These are phyloP conservation scores for Canavalia ensiformis DNA, from an alignment of 306 rosid species.

Conservation along the genomic window DNA sequence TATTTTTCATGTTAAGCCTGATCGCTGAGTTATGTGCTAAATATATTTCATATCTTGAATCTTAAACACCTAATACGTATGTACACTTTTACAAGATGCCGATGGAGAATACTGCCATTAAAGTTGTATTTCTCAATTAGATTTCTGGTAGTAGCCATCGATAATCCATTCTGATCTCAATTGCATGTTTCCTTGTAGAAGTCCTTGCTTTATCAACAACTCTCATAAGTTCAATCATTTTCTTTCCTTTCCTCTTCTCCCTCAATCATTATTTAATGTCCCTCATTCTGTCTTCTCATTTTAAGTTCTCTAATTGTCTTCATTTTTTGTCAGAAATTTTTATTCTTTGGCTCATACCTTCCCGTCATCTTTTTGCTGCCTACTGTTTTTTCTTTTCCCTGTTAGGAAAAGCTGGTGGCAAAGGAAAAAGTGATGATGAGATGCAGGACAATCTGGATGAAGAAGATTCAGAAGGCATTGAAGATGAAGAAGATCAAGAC, in stretches of 20 bases:
- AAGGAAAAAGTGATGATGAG: constrained; percentile 59
- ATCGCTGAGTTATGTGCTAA: not conserved
- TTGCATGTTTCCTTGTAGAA: constrained; percentile 24
- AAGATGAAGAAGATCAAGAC: constrained; percentile 53
- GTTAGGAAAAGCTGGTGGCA: constrained; percentile 59
- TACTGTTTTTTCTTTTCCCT: not conserved
- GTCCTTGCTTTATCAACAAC: not conserved
- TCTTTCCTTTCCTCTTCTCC: not conserved
- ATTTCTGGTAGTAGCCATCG: constrained; percentile 3
- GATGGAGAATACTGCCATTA: not conserved
- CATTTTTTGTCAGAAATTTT: not conserved
- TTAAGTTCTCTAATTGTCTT: not conserved
- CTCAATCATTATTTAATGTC: not conserved
- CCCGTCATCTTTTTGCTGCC: not conserved
- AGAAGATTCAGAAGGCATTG: constrained; percentile 47
- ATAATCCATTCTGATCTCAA: not conserved
- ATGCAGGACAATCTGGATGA: constrained; percentile 46
- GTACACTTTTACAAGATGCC: not conserved
- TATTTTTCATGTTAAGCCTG: not conserved
- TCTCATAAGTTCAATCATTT: not conserved
- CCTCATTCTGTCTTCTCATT: not conserved
- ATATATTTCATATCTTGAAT: constrained; percentile 4
- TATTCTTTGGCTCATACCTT: constrained; percentile 2
- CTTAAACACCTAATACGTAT: not conserved
- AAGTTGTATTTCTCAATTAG: not conserved